Base-by-base conservation (phyloP, 2,329 filamentous ascomycete genomes). In the Trichoderma guizhouense region DNA sequence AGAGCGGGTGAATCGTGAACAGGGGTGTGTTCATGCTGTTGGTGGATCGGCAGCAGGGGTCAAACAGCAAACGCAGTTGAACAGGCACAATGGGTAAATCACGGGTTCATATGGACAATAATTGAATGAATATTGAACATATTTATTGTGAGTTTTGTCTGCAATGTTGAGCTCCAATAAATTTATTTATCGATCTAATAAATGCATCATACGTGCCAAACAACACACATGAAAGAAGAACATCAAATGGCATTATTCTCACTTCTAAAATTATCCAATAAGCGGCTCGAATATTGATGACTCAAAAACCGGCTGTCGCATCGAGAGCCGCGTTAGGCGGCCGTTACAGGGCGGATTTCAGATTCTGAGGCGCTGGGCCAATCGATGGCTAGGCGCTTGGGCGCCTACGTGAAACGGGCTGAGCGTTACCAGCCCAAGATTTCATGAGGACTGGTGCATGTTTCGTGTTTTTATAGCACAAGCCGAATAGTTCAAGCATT, bases 331-430 rank as follows among this genome's bases (percentile, higher is more conserved):
- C 1, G 39, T 43, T n/a, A 2, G 18, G 39, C 7, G 0, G 65
- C 65, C 55, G 65, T 55, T 26, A 55, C 47, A 43, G 34, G 63
- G 18, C 43, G 43, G 43, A 47, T 18, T 32, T 18, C 14, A 53
- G 21, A 26, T 21, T 51, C 39, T 15, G 61, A 39, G 39, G 24
- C 26, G 61, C 62, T 26, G 65, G 60, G 36, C 65, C 65, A 69
- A 18, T 69, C 65, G 34, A 69, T 69, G 55, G 26, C 51, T 65
- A 32, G 62, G 62, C 62, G 62, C 65, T 58, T n/a, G 15, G 55
- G 65, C 65, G 65, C 53, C 55, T 69, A 36, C n/a, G 1, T 69
- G 65, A 61, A 69, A 69, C 65, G 24, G 7, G 18, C 55, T 34
- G 34, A 11, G 55, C 55, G 55, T 58, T 32, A 30, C 8, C 39